These are phyloP conservation scores for Nannizziopsis barbatae DNA, from an alignment of 2,329 filamentous ascomycete genomes.

Conservation along the genomic window DNA sequence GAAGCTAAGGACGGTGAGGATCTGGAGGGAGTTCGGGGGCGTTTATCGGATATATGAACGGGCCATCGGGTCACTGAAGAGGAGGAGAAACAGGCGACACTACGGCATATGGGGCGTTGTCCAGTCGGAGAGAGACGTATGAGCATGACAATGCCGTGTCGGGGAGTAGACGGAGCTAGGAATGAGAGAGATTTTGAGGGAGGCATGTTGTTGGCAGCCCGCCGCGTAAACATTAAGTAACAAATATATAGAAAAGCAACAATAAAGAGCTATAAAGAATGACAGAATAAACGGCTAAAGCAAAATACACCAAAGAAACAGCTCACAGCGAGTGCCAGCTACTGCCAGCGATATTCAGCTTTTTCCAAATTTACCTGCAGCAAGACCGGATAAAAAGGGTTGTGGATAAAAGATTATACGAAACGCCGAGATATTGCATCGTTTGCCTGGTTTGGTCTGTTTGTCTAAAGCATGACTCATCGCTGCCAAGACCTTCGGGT, in stretches of 20 bases:
- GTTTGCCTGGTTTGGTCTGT: neutral
- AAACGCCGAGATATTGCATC: neutral
- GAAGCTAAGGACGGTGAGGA: neutral
- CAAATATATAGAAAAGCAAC: too few species aligned
- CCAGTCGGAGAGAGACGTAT: neutral
- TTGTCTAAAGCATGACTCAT: neutral
- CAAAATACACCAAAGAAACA: too few species aligned
- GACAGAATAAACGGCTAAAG: too few species aligned
- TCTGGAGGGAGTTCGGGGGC: neutral
- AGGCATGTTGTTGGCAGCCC: neutral
- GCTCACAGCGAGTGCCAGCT: too few species aligned
- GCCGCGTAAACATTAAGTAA: too few species aligned
- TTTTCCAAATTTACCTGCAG: neutral
- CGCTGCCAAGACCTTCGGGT: too few species aligned
- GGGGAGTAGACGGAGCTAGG: neutral
- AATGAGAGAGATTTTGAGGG: neutral
- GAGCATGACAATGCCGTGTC: neutral
- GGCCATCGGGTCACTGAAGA: neutral
- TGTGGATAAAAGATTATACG: too few species aligned
- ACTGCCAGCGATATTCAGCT: too few species aligned
- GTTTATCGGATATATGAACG: conserved; percentile 3
- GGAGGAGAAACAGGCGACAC: conserved; percentile 5
- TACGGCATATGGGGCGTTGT: neutral
- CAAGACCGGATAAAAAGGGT: too few species aligned
- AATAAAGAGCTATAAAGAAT: too few species aligned